phyloP scores from a whole-genome alignment of 345 rosid genomes.

The Trapa bicornis region DNA sequence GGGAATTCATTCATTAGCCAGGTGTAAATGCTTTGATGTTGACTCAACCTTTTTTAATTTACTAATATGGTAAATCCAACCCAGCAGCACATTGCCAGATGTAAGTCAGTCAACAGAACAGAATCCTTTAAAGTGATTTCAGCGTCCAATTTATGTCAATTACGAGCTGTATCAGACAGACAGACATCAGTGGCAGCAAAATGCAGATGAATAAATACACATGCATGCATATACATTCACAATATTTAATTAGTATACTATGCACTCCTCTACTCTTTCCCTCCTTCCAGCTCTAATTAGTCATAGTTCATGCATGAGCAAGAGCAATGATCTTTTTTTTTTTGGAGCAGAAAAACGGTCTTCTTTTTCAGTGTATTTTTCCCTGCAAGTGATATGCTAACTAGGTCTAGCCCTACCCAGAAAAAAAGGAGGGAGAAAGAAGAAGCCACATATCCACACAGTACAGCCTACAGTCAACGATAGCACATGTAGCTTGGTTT shows the following conservation, averaged over 20 bases:
- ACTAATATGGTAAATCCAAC: conserved; percentile 3
- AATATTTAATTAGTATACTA: too few relatives aligned
- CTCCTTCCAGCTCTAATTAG: too few relatives aligned
- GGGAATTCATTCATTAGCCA: neutral
- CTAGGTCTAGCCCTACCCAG: neutral
- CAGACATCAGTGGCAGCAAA: conserved; percentile 28
- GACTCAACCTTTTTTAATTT: neutral
- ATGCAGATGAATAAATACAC: too few relatives aligned
- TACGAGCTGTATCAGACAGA: conserved; percentile 6
- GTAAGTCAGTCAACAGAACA: neutral
- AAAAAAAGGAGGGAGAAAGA: too few relatives aligned
- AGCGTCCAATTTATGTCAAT: conserved; percentile 18
- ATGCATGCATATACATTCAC: neutral
- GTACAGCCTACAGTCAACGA: too few relatives aligned
- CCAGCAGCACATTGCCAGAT: neutral
- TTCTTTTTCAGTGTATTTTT: too few relatives aligned
- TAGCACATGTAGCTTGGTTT: neutral
- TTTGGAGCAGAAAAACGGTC: too few relatives aligned
- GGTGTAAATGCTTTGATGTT: conserved; percentile 2
- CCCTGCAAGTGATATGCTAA: too few relatives aligned
- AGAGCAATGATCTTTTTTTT: neutral
- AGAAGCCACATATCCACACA: too few relatives aligned
- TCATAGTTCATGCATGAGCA: neutral
- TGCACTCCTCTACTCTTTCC: too few relatives aligned
- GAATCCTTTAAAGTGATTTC: conserved; percentile 10